These are phyloP conservation scores for Hippophae rhamnoides DNA, from an alignment of 306 rosid species.

Conservation along the genomic window DNA sequence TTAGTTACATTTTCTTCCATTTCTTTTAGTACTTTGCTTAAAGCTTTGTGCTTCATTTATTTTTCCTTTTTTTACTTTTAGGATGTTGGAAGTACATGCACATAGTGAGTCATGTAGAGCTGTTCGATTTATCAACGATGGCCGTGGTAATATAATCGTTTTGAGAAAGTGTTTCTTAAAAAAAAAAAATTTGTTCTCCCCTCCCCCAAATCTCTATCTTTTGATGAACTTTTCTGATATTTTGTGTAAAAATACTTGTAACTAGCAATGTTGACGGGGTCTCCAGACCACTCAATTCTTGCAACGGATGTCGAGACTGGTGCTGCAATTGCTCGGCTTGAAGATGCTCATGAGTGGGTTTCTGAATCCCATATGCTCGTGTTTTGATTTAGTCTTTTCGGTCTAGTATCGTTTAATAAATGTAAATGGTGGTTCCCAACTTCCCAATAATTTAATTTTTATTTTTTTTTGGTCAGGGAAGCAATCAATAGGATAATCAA, in stretches of 20 bases:
- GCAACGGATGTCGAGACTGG: constrained; percentile 90
- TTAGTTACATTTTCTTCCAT: background rate
- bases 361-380: background rate
- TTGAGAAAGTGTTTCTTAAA: background rate
- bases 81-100: constrained; percentile 66
- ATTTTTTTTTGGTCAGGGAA: constrained; percentile 26
- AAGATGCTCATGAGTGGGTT: constrained; percentile 65
- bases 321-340: constrained; percentile 55
- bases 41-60: background rate
- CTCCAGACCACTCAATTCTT: constrained; percentile 69
- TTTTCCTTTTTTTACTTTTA: background rate
- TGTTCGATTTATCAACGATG: constrained; percentile 58
- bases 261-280: constrained; percentile 70
- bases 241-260: background rate
- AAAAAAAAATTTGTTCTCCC: background rate
- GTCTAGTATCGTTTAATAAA: background rate
- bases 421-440: background rate
- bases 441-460: background rate
- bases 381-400: background rate
- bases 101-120: constrained; percentile 83
- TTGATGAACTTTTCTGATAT: background rate
- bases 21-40: background rate
- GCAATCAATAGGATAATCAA: constrained; percentile 70
- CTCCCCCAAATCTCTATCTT: too few relatives aligned
- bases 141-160: constrained; percentile 43